Evolutionary conservation across 2,329 filamentous ascomycete genomes (phyloP), one percentile per base, ranked within the genome.

Genomic region (Phaeomoniella chlamydospora): DNA sequence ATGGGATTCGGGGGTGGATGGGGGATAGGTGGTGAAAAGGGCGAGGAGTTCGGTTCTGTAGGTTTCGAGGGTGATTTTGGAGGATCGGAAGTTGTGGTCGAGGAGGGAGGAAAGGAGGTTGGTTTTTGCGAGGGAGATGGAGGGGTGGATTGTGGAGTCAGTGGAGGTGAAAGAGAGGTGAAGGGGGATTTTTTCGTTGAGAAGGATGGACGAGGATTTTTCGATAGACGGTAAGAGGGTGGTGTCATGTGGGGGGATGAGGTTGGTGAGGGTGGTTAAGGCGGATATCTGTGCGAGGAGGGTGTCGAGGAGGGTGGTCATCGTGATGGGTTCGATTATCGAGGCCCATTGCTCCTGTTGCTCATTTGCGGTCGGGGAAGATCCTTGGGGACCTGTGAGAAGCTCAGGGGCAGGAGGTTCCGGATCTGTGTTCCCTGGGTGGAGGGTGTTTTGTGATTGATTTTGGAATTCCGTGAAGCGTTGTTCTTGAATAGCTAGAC

Each of bases 321-420:
- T 67, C 2, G 76, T 79, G 16, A 81, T 61, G 0, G 77, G 73
- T 43, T 79, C 75, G 37, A 79, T 64, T n/a, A 84, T 65, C 3
- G 65, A 70, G 13, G 74, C 77, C 68, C 74, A 80, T 46, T 77
- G 68, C 40, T 75, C 74, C 26, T 69, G 36, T 15, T 37, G 38
- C 36, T 39, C 41, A 36, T 34, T 19, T 17, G 37, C 36, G n/a
- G 33, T 34, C 11, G 31, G 11, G 3, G 32, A 22, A 11, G 29
- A 17, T 29, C 43, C 35, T 17, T 40, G 36, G 51, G 51, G 15
- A 54, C 49, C 9, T 16, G 14, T 14, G 33, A 26, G 13, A 10
- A 18, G 10, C 3, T 31, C 29, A 22, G 16, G 30, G 15, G 16
- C 34, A 16, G 19, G 36, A 15, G 31, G 31, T 31, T 44, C 35